Evolutionary conservation across 352 stramenopile genomes (phyloP).

Genomic region (Globisporangium abappressorium): DNA sequence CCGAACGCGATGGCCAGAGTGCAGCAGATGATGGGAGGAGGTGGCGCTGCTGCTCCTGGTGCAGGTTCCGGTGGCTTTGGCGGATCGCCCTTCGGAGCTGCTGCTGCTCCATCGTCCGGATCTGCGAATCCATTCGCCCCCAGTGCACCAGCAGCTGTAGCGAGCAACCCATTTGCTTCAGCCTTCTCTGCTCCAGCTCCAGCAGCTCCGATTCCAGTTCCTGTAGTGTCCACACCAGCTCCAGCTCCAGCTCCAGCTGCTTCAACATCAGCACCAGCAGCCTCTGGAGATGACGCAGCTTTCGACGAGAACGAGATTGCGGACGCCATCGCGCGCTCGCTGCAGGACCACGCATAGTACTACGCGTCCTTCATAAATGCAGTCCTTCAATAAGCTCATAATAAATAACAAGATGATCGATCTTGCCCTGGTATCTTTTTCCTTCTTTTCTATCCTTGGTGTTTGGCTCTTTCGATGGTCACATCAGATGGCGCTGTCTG

Average conservation of each 20-base stretch:
- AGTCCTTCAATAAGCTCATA: not conserved
- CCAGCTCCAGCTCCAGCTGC: constrained; percentile 7
- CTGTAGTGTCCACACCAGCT: not conserved
- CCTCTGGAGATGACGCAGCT: constrained; percentile 20
- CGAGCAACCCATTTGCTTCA: constrained; percentile 32
- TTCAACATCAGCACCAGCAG: constrained; percentile 14
- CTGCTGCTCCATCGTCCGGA: constrained; percentile 17
- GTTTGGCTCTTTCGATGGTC: not conserved
- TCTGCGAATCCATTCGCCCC: constrained; percentile 40
- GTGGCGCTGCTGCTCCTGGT: constrained; percentile 14
- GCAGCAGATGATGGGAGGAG: constrained; percentile 59
- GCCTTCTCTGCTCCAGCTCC: constrained; percentile 14
- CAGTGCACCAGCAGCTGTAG: not conserved
- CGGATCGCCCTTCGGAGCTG: constrained; percentile 27
- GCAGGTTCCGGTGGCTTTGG: constrained; percentile 18
- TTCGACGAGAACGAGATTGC: constrained; percentile 83
- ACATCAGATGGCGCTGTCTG: not conserved
- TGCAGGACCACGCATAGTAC: constrained; percentile 54
- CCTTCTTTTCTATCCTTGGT: not conserved
- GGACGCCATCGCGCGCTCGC: constrained; percentile 67
- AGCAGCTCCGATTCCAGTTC: constrained; percentile 3
- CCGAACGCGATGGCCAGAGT: constrained; percentile 66
- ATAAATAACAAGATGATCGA: not conserved
- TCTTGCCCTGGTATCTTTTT: not conserved
- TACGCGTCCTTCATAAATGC: not conserved